Evolutionary conservation across 1,284 basidiomycete genomes (phyloP).

Genomic region (Somion occarium): DNA sequence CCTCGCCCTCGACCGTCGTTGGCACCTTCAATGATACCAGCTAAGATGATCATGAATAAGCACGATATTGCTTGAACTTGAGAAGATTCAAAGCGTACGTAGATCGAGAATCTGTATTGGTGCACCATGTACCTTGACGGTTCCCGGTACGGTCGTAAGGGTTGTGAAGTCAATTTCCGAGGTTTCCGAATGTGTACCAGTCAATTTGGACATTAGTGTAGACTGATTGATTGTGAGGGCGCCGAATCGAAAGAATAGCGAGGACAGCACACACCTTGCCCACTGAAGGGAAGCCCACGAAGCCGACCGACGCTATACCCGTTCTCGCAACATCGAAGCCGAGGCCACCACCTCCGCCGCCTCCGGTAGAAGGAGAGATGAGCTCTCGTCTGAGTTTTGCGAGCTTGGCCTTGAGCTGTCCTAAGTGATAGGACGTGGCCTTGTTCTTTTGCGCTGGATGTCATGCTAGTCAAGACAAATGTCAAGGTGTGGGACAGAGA

Average conservation of each 20-base stretch:
- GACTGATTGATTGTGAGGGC: slow-evolving; percentile 50
- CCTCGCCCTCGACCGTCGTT: slow-evolving; percentile 98
- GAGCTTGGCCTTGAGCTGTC: slow-evolving; percentile 97
- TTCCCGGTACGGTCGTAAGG: slow-evolving; percentile 91
- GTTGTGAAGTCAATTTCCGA: slow-evolving; percentile 99
- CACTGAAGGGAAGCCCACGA: slow-evolving; percentile 87
- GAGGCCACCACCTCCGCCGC: slow-evolving; percentile 81
- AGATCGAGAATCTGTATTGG: slow-evolving; percentile 86
- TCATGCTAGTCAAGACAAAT: slow-evolving; percentile 11
- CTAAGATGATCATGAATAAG: slow-evolving; percentile 32
- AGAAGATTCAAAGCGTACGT: slow-evolving; percentile 44
- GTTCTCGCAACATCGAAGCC: slow-evolving; percentile 98
- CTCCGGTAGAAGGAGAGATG: slow-evolving; percentile 74
- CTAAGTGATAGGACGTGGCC: slow-evolving; percentile 91
- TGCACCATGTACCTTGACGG: slow-evolving; percentile 91
- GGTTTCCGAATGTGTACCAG: slow-evolving; percentile 96
- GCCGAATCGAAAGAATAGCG: not conserved
- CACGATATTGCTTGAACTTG: slow-evolving; percentile 4
- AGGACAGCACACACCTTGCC: slow-evolving; percentile 59
- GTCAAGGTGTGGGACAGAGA: slow-evolving; percentile 5
- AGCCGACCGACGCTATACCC: slow-evolving; percentile 94
- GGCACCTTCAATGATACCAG: slow-evolving; percentile 98
- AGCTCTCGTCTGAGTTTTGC: slow-evolving; percentile 96
- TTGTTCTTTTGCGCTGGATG: slow-evolving; percentile 90
- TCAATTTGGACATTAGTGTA: slow-evolving; percentile 96